Percentiles rank a stretch among this genome's conserved stretches.
phyloP scores from a whole-genome alignment of 352 stramenopile species.

The Globisporangium carolinianum region DNA sequence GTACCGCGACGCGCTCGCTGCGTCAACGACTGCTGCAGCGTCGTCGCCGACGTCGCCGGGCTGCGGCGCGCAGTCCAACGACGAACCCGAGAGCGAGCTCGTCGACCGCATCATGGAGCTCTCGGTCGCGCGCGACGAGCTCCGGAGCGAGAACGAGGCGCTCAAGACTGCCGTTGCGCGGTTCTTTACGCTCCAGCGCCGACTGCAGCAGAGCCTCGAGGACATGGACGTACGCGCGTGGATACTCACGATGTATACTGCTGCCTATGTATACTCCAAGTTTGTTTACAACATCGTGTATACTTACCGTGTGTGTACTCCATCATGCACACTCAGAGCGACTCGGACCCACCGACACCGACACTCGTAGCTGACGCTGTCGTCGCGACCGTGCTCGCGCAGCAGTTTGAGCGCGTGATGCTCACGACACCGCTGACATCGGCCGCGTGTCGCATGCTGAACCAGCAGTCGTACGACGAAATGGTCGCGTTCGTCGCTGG shows the following conservation, averaged over 20 bases:
- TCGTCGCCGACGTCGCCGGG: slow-evolving; percentile 8
- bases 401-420: slow-evolving; percentile 41
- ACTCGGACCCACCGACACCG: neutral
- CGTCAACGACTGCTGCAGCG: neutral
- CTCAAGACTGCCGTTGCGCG: slow-evolving; percentile 29
- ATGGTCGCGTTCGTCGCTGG: slow-evolving; percentile 42
- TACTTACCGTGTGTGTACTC: too few species aligned
- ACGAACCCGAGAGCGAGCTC: neutral
- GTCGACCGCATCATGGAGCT: slow-evolving; percentile 15
- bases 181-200: slow-evolving; percentile 35
- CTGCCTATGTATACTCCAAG: too few species aligned
- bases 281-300: too few species aligned
- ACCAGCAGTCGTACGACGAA: slow-evolving; percentile 26
- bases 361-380: neutral
- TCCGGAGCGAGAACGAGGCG: slow-evolving; percentile 44
- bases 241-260: too few species aligned
- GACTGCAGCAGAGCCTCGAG: slow-evolving; percentile 20
- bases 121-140: slow-evolving; percentile 19
- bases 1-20: slow-evolving; percentile 32
- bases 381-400: slow-evolving; percentile 14
- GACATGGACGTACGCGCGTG: slow-evolving; percentile 4
- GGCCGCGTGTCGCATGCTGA: slow-evolving; percentile 36
- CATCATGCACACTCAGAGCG: neutral
- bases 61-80: neutral
- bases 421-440: slow-evolving; percentile 26